Evolutionary conservation across 2,329 filamentous ascomycete species (phyloP), one percentile per base, ranked within the genome.

Genomic region (Nannizzia gypsea): DNA sequence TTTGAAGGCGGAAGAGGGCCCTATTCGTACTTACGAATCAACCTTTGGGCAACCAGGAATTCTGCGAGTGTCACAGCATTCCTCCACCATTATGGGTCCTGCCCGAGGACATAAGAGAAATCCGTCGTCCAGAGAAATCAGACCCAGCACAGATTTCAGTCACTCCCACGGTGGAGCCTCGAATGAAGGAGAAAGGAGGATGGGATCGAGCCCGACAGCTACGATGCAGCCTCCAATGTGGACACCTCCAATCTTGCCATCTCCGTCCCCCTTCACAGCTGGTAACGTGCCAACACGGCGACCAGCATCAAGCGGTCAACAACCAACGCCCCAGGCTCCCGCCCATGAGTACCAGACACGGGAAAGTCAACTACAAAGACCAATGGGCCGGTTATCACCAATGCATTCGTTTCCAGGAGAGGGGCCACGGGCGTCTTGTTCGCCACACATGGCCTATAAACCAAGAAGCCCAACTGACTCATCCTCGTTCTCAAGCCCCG

Each of bases 1-100:
- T 22, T 62, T 70, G 38, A 68, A 67, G 38, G 67, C 67, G 26
- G 68, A 70, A 24, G 68, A 70, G 59, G 63, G 63, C 9, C 64
- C 63, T 5, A 34, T 65, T 13, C 58, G 63, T 22, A 17, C 44
- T 44, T 65, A 62, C 58, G 64, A 65, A 17, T 57, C 64, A 20
- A 50, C 54, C 15, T 64, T 61, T 55, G 59, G 50, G 13, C 61
- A 63, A 17, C 55, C 64, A 17, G 55, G 50, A 26, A 52, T 57
- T 20, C 50, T 62, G n/a, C 42, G 58, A 24, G 57, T 59, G 34
- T 54, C 59, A 2, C 59, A 59, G 34, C 60, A 57, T n/a, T 31
- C 57, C 11, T 58, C 54, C 6, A n/a, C 34, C 31, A 13, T 34
- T 13, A 20, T 59, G 11, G 55, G 28, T 6, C 46, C 34, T 20